Percentiles rank a stretch among this genome's conserved stretches.
Evolutionary conservation across 345 rosid species (phyloP).

Genomic region (Atalantia buxifolia): DNA sequence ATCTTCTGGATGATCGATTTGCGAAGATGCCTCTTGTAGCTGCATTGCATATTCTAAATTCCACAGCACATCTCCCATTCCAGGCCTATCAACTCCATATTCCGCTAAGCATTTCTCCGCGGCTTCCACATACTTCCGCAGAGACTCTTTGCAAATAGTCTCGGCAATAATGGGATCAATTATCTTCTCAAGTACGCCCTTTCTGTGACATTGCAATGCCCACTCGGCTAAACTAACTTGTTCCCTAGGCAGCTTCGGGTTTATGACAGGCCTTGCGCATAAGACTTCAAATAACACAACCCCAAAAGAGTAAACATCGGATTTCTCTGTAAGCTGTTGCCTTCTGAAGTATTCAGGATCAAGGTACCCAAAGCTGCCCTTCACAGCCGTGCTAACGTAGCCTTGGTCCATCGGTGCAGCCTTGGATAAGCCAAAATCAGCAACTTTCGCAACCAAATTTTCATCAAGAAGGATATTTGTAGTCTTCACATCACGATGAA

Average conservation of each 20-base stretch:
- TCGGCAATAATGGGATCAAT: conserved; percentile 57
- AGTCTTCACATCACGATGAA: conserved; percentile 85
- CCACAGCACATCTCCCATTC: conserved; percentile 88
- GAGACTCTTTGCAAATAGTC: conserved; percentile 44
- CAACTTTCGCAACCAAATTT: conserved; percentile 68
- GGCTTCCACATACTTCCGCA: conserved; percentile 64
- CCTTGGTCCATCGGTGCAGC: conserved; percentile 67
- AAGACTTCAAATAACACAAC: conserved; percentile 79
- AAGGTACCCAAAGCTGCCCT: conserved; percentile 87
- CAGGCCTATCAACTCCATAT: conserved; percentile 77
- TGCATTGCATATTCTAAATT: conserved; percentile 79
- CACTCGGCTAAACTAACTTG: conserved; percentile 80
- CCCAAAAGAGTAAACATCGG: conserved; percentile 88
- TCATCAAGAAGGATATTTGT: conserved; percentile 86
- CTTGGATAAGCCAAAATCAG: conserved; percentile 81
- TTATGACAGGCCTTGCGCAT: conserved; percentile 71
- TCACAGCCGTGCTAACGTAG: conserved; percentile 82
- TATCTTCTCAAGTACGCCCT: conserved; percentile 54
- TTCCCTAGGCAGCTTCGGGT: conserved; percentile 60
- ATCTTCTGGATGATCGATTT: conserved; percentile 37
- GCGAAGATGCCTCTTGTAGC: conserved; percentile 62
- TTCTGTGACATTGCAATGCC: conserved; percentile 69
- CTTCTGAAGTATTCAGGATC: conserved; percentile 84
- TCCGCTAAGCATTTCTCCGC: conserved; percentile 87
- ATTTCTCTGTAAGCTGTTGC: conserved; percentile 82